These are phyloP conservation scores for Dimocarpus longan DNA, from an alignment of 345 rosid genomes.

Conservation along the genomic window DNA sequence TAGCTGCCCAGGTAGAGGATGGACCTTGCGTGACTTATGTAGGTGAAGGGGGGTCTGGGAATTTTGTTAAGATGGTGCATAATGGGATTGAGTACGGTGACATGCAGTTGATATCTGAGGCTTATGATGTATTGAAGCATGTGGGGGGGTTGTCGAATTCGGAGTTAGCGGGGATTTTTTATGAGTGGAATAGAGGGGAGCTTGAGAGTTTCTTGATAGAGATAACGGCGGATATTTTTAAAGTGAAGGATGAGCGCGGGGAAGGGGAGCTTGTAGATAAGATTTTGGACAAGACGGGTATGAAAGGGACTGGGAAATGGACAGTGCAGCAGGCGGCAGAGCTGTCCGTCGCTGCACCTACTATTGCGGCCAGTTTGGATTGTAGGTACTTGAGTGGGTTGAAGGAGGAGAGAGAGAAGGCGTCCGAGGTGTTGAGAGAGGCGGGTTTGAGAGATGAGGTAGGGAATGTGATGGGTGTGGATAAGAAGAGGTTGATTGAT, in stretches of 20 bases:
- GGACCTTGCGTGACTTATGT: conserved; percentile 96
- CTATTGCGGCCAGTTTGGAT: conserved; percentile 92
- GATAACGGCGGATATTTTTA: conserved; percentile 84
- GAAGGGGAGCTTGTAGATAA: conserved; percentile 87
- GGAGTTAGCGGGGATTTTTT: conserved; percentile 73
- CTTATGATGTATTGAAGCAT: conserved; percentile 91
- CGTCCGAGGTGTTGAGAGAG: conserved; percentile 57
- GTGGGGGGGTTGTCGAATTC: conserved; percentile 72
- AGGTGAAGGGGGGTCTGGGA: conserved; percentile 97
- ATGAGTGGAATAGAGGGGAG: conserved; percentile 85
- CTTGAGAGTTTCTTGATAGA: conserved; percentile 89
- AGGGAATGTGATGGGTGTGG: conserved; percentile 46
- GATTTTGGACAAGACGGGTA: conserved; percentile 95
- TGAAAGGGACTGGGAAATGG: conserved; percentile 99
- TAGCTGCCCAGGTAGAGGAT: conserved; percentile 97
- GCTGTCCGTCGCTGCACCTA: conserved; percentile 97
- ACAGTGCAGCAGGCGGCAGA: conserved; percentile 98
- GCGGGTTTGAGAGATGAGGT: conserved; percentile 85
- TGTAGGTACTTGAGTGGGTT: conserved; percentile 90
- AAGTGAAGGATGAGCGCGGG: conserved; percentile 67
- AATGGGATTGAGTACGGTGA: conserved; percentile 99
- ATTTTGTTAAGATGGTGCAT: conserved; percentile 96
- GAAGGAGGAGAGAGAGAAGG: conserved; percentile 85
- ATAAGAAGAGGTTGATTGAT: conserved; percentile 87
- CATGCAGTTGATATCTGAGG: conserved; percentile 94